Conservation (phyloP, 1,284 basidiomycete species). For the Fomitiporia mediterranea region DNA sequence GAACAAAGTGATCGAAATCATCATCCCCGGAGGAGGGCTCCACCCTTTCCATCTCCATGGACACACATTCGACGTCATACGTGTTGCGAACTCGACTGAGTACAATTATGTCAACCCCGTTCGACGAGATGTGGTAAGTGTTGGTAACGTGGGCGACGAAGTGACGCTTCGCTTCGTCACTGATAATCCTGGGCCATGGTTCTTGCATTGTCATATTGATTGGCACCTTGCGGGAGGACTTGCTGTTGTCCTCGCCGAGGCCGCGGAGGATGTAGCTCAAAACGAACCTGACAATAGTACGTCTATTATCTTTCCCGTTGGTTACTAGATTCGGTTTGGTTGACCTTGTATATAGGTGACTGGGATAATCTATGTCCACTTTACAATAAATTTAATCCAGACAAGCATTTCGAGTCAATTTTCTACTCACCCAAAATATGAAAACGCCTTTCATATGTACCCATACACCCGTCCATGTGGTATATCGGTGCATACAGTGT, state of each 20-base stretch:
- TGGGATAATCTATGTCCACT: constrained; percentile 26
- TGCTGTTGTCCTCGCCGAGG: constrained; percentile 39
- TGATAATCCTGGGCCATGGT: constrained; percentile 46
- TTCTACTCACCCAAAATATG: no score
- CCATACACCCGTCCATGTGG: no score
- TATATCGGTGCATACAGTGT: no score
- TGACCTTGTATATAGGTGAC: constrained; percentile 16
- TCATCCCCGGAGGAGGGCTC: constrained; percentile 27
- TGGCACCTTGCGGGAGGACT: constrained; percentile 30
- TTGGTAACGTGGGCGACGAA: constrained; percentile 27
- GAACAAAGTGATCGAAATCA: constrained; percentile 34
- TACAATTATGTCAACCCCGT: constrained; percentile 37
- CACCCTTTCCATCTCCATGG: constrained; percentile 43
- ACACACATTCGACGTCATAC: constrained; percentile 37
- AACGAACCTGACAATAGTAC: constrained; percentile 26
- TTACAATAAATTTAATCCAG: constrained; percentile 21
- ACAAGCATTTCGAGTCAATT: constrained; percentile 5
- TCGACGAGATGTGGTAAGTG: constrained; percentile 34
- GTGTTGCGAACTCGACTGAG: constrained; percentile 24
- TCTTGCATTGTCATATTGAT: constrained; percentile 38
- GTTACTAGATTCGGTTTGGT: neutral
- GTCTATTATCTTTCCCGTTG: neutral
- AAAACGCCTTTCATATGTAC: no score
- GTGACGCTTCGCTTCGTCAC: constrained; percentile 43
- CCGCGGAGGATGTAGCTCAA: constrained; percentile 25